Evolutionary conservation across 1,139 yeast species (phyloP).

Genomic region (Debaryomyces singareniensis): DNA sequence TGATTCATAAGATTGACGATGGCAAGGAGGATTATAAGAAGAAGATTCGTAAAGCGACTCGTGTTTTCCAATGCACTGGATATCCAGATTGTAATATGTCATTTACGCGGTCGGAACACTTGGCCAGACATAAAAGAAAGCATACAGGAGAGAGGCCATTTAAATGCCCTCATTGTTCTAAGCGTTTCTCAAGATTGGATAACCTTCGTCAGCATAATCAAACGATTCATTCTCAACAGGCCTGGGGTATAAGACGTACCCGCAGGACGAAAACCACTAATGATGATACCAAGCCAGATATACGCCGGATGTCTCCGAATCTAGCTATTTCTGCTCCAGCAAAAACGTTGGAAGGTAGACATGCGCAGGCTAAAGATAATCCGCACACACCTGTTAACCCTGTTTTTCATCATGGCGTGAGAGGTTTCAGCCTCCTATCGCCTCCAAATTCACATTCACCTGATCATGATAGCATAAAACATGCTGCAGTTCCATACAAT

Average conservation of each 20-base stretch:
- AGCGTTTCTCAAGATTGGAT: conserved; percentile 78
- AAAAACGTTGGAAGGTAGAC: too few species aligned
- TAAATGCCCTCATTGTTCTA: conserved; percentile 75
- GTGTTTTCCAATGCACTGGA: conserved; percentile 81
- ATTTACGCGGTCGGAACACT: conserved; percentile 82
- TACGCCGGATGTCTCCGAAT: too few species aligned
- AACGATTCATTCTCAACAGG: conserved; percentile 71
- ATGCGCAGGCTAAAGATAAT: too few species aligned
- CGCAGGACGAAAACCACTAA: not conserved
- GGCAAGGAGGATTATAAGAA: not conserved
- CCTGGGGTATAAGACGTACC: not conserved
- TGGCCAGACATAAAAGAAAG: conserved; percentile 86
- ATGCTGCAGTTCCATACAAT: not conserved
- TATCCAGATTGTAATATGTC: conserved; percentile 86
- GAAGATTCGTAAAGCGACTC: conserved; percentile 14
- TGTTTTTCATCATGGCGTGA: conserved; percentile 2
- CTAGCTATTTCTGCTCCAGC: too few species aligned
- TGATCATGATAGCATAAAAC: conserved; percentile 2
- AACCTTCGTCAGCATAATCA: conserved; percentile 89
- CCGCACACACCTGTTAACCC: conserved; percentile 7
- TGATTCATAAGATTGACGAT: not conserved
- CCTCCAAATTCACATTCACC: conserved; percentile 15
- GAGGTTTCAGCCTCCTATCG: conserved; percentile 9
- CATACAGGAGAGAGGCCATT: conserved; percentile 96
- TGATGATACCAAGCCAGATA: not conserved